phyloP scores from a whole-genome alignment of 2,329 filamentous ascomycete species.

The Calonectria leucothoes region DNA sequence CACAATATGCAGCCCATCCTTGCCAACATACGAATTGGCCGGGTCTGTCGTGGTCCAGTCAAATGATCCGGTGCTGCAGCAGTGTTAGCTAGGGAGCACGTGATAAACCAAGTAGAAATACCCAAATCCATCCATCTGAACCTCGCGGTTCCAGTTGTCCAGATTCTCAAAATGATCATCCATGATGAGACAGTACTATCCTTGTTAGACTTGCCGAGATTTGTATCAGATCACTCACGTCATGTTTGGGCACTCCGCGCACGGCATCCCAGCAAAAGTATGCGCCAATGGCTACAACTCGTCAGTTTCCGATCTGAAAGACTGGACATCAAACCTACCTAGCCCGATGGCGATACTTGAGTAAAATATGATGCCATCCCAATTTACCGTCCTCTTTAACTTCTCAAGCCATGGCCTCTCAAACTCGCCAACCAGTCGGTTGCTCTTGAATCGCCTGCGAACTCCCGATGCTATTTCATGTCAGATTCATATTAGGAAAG shows the following conservation, averaged over 20 bases:
- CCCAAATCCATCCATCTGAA: slow-evolving; percentile 53
- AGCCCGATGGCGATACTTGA: slow-evolving; percentile 33
- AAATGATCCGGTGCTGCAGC: slow-evolving; percentile 52
- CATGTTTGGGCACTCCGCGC: slow-evolving; percentile 28
- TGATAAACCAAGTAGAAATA: slow-evolving; percentile 31
- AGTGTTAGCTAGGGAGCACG: neutral
- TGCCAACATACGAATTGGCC: slow-evolving; percentile 58
- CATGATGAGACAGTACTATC: slow-evolving; percentile 39
- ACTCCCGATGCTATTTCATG: neutral
- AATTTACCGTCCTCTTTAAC: slow-evolving; percentile 37
- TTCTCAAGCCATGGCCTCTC: slow-evolving; percentile 41
- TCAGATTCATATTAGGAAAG: neutral
- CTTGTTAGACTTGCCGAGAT: slow-evolving; percentile 8
- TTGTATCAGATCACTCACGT: slow-evolving; percentile 12
- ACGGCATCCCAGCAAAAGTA: slow-evolving; percentile 37
- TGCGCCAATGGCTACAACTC: slow-evolving; percentile 27
- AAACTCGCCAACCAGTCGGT: slow-evolving; percentile 37
- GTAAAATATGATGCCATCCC: slow-evolving; percentile 44
- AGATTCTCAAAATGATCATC: slow-evolving; percentile 43
- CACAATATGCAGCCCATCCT: slow-evolving; percentile 61
- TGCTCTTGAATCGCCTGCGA: slow-evolving; percentile 47
- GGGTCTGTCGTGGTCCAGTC: slow-evolving; percentile 63
- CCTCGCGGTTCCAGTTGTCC: slow-evolving; percentile 59
- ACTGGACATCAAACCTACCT: slow-evolving; percentile 7
- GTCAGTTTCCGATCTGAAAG: neutral